These are phyloP conservation scores for Boletus rubescentipes DNA, from an alignment of 768 basidiomycete species.

Conservation along the genomic window DNA sequence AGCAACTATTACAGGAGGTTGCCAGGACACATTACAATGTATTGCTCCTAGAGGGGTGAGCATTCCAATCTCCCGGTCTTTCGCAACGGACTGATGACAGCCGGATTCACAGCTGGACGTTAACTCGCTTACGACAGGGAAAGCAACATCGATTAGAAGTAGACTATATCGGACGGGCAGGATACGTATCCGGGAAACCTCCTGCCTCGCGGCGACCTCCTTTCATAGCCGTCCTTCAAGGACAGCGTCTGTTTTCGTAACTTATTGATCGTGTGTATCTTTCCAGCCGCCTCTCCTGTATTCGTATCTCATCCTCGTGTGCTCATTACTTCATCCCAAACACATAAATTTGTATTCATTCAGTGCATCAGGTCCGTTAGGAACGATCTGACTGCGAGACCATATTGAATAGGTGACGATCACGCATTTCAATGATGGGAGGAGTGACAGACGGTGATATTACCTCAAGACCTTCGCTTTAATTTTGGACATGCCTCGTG, in stretches of 20 bases:
- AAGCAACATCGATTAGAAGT: slow-evolving; percentile 66
- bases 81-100: slow-evolving; percentile 1
- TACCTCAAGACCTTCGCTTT: slow-evolving; percentile 31
- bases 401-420: slow-evolving; percentile 29
- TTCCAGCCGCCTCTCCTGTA: slow-evolving; percentile 23
- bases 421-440: slow-evolving; percentile 33
- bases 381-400: slow-evolving; percentile 28
- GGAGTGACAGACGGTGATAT: slow-evolving; percentile 28
- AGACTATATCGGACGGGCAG: slow-evolving; percentile 67
- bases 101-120: slow-evolving; percentile 52
- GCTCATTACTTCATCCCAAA: slow-evolving; percentile 17
- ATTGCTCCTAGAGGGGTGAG: slow-evolving; percentile 66
- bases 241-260: slow-evolving; percentile 31
- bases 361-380: slow-evolving; percentile 20
- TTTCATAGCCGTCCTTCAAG: slow-evolving; percentile 63
- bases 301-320: slow-evolving; percentile 34
- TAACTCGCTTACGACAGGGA: slow-evolving; percentile 63
- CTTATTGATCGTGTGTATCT: slow-evolving; percentile 29
- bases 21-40: slow-evolving; percentile 58
- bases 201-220: slow-evolving; percentile 54
- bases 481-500: slow-evolving; percentile 30
- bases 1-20: slow-evolving; percentile 60
- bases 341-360: slow-evolving; percentile 19
- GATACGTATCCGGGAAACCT: slow-evolving; percentile 49
- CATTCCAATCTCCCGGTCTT: neutral